Percentiles rank a stretch among this genome's conserved stretches.
Evolutionary conservation across 768 basidiomycete species (phyloP).

Genomic region (Boletus huronensis): DNA sequence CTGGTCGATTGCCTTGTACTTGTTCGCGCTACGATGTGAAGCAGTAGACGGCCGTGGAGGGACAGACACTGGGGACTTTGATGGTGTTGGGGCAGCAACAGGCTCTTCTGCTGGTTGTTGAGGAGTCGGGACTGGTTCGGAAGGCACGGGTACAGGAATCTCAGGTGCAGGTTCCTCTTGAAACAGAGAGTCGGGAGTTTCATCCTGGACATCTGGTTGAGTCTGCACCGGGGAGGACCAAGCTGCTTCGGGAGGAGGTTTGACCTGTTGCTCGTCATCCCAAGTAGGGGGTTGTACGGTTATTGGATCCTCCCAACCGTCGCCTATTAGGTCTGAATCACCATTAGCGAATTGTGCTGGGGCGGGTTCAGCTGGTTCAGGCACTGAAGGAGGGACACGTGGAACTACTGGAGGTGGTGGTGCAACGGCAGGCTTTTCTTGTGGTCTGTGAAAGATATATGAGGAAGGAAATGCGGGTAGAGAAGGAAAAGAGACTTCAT

Average conservation of each 20-base stretch:
- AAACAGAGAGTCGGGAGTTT: constrained; percentile 17
- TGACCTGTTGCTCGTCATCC: constrained; percentile 62
- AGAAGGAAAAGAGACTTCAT: neutral
- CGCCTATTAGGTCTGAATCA: constrained; percentile 34
- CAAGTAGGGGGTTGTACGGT: constrained; percentile 64
- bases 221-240: constrained; percentile 33
- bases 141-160: constrained; percentile 15
- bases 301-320: constrained; percentile 71
- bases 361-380: constrained; percentile 24
- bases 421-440: constrained; percentile 57
- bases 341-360: constrained; percentile 29
- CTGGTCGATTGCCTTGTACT: constrained; percentile 72
- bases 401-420: constrained; percentile 33
- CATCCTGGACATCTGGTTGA: constrained; percentile 20
- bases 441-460: constrained; percentile 41
- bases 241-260: constrained; percentile 31
- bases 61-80: constrained; percentile 43
- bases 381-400: constrained; percentile 14
- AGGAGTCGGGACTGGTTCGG: constrained; percentile 14
- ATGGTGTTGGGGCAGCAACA: constrained; percentile 33
- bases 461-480: neutral
- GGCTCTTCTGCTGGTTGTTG: constrained; percentile 24
- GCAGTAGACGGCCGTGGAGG: constrained; percentile 49
- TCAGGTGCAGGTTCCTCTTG: constrained; percentile 34
- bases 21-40: constrained; percentile 54